Percentiles rank a stretch among this genome's conserved stretches.
Evolutionary conservation across 1,284 basidiomycete genomes (phyloP).

Genomic region (Takashimella koratensis): DNA sequence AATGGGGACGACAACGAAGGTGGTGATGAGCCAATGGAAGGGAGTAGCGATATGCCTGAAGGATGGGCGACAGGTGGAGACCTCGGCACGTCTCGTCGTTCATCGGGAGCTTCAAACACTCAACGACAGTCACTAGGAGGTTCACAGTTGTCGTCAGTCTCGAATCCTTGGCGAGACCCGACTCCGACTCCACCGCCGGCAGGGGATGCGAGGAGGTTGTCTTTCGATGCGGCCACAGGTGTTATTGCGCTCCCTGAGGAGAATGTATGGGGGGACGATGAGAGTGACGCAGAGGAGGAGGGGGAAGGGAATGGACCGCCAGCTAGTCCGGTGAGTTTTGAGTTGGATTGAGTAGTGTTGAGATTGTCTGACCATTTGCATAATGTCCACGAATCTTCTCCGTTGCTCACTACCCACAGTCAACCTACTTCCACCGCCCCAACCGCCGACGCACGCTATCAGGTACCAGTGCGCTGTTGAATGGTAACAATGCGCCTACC

Average conservation of each 20-base stretch:
- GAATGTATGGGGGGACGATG: constrained; percentile 59
- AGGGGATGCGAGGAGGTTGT: constrained; percentile 17
- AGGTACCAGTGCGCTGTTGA: background rate
- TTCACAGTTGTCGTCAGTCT: constrained; percentile 6
- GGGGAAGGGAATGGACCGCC: constrained; percentile 46
- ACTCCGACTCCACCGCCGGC: constrained; percentile 3
- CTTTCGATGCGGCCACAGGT: constrained; percentile 51
- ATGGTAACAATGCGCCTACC: background rate
- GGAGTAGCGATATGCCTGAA: constrained; percentile 20
- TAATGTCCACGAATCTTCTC: too few species aligned
- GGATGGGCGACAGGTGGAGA: constrained; percentile 24
- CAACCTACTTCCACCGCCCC: constrained; percentile 43
- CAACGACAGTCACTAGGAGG: background rate
- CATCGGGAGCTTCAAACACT: background rate
- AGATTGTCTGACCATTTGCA: background rate
- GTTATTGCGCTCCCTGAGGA: constrained; percentile 72
- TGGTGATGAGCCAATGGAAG: background rate
- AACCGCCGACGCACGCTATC: constrained; percentile 17
- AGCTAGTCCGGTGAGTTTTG: constrained; percentile 13
- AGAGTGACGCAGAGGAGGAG: constrained; percentile 46
- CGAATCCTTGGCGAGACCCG: constrained; percentile 44
- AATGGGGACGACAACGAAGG: constrained; percentile 3
- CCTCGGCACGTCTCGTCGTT: background rate
- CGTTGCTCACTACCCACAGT: constrained; percentile 49
- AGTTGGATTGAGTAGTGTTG: too few species aligned